Conservation (phyloP, 768 basidiomycete genomes). For the Coprinellus aureogranulatus region DNA sequence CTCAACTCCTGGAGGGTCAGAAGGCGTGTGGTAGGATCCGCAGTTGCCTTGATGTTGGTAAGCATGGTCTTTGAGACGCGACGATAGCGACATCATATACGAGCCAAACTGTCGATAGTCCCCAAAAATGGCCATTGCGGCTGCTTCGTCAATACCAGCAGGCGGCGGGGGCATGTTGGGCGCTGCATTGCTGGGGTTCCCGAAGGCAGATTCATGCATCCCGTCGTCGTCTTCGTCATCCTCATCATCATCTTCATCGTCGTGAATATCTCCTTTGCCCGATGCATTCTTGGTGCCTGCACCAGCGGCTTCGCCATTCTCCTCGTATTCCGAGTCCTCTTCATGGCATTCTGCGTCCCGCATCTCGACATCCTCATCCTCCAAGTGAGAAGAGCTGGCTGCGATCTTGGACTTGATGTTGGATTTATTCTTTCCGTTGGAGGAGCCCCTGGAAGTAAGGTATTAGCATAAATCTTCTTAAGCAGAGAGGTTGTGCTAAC, state of each 20-base stretch:
- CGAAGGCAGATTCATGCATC: neutral
- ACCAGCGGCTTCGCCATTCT: constrained; percentile 44
- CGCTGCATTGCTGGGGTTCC: neutral
- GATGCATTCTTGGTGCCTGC: constrained; percentile 37
- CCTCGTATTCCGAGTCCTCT: constrained; percentile 47
- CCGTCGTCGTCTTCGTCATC: constrained; percentile 41
- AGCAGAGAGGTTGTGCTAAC: constrained; percentile 31
- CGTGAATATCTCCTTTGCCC: constrained; percentile 40
- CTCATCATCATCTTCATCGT: constrained; percentile 44
- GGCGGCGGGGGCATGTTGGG: constrained; percentile 20
- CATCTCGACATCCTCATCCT: constrained; percentile 79
- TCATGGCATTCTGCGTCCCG: constrained; percentile 56
- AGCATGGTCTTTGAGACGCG: constrained; percentile 88
- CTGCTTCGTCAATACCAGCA: constrained; percentile 62
- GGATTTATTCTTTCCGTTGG: constrained; percentile 61
- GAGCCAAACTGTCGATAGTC: constrained; percentile 87
- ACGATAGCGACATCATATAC: constrained; percentile 88
- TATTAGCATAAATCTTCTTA: neutral
- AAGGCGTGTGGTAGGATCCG: constrained; percentile 82
- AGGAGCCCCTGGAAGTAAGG: constrained; percentile 6
- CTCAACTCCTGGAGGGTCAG: constrained; percentile 91
- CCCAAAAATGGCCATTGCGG: constrained; percentile 79
- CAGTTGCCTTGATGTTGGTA: constrained; percentile 80
- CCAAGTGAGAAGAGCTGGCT: constrained; percentile 61
- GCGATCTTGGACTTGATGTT: constrained; percentile 58